These are phyloP conservation scores for Oidiodendron maius DNA, from an alignment of 495 filamentous ascomycete species.

Conservation along the genomic window DNA sequence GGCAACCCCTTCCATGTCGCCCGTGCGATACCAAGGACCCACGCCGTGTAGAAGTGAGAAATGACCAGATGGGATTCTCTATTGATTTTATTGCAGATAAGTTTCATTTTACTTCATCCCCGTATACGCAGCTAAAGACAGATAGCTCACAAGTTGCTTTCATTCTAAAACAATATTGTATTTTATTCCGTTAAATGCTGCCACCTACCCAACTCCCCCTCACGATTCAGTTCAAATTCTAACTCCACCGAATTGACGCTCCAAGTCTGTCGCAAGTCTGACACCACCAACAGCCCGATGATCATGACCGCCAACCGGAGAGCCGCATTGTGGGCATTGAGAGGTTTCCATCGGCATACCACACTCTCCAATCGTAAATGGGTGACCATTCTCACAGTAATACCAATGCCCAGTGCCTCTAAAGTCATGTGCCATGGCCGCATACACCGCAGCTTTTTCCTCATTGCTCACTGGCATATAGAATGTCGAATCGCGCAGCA, in stretches of 20 bases:
- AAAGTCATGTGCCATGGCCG: constrained; percentile 39
- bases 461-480: constrained; percentile 39
- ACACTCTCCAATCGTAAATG: constrained; percentile 71
- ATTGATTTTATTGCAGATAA: no score
- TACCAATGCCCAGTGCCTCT: constrained; percentile 61
- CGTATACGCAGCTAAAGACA: no score
- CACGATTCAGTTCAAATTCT: constrained; percentile 15
- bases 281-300: constrained; percentile 50
- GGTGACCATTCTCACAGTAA: constrained; percentile 59
- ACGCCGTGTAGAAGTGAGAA: no score
- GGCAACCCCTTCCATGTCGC: no score
- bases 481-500: constrained; percentile 32
- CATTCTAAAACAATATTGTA: no score
- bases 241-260: constrained; percentile 32
- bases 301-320: constrained; percentile 51
- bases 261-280: constrained; percentile 39
- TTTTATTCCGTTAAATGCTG: no score
- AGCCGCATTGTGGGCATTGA: constrained; percentile 60
- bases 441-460: constrained; percentile 37
- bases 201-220: no score
- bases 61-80: no score
- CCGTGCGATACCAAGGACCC: no score
- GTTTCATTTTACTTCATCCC: no score
- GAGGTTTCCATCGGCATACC: constrained; percentile 61
- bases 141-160: no score